Evolutionary conservation across 2,329 filamentous ascomycete genomes (phyloP), one percentile per base, ranked within the genome.

Genomic region (Malbranchea cinnamomea): DNA sequence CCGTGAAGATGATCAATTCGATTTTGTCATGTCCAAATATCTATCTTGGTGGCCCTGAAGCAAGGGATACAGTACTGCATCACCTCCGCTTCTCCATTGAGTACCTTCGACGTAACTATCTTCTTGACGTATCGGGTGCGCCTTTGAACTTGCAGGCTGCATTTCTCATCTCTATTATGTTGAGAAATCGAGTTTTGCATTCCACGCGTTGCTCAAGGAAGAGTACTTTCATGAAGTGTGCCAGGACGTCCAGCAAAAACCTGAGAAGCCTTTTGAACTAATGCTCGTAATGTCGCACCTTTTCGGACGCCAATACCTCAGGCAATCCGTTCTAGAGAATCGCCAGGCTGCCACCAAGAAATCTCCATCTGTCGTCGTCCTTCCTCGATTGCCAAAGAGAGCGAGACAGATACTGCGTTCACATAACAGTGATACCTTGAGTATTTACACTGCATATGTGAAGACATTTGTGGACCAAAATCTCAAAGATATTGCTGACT

Each of bases 71-170:
- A 2, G 71, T 83, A 1, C 64, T 78, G 30, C 79, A 87, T 46
- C 78, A 85, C 44, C 52, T 87, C 5, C 68, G 80, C 3, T 87
- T 87, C 49, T 84, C 78, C 0, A 78, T 87, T 25, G 79, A 87
- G 39, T 87, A 83, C 41, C 62, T 87, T 1, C 67, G 78, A 12
- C 62, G 75, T 20, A 74, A 83, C 41, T 60, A 68, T 24, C 65
- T 87, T 0, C 58, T 87, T 6, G 71, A 68, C 3, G 49, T 57
- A 0, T 47, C 54, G 1, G 80, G 79, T 26, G 57, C 51, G 2
- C 78, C 80, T 0, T 53, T 84, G 8, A 80, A 85, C 46, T 82
- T 45, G 69, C 79, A 1, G 71, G 73, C 0, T 61, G 72, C 3
- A 67, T 84, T 1, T 69, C 71, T 0, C 78, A 84, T 50, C 55